phyloP scores from a whole-genome alignment of 345 rosid genomes.

The Pugionium dolabratum region DNA sequence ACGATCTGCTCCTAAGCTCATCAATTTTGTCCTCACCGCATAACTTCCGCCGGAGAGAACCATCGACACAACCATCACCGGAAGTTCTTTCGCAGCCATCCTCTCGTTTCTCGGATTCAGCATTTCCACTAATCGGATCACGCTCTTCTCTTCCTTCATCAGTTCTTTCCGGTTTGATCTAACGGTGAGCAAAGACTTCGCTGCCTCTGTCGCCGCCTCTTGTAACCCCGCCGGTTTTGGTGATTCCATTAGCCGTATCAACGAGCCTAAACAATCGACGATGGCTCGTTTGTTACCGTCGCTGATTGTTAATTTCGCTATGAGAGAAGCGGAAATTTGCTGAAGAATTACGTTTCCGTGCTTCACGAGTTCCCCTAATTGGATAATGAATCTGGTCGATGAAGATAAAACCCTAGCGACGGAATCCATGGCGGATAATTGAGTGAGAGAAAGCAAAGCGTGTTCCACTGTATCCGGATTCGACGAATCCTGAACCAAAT shows the following conservation, averaged over 20 bases:
- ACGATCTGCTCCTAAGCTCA: constrained; percentile 59
- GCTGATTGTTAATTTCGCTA: constrained; percentile 52
- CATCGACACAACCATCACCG: constrained; percentile 59
- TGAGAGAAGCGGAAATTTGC: constrained; percentile 56
- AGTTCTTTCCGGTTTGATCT: constrained; percentile 66
- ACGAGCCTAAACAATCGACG: constrained; percentile 52
- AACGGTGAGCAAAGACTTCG: constrained; percentile 54
- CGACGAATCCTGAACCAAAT: constrained; percentile 45
- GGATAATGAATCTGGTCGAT: constrained; percentile 57
- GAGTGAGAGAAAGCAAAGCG: constrained; percentile 49
- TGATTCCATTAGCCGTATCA: constrained; percentile 63
- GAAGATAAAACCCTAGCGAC: constrained; percentile 50
- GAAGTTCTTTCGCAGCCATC: constrained; percentile 52
- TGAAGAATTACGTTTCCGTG: constrained; percentile 54
- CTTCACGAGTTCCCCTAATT: constrained; percentile 59
- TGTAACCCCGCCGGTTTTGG: constrained; percentile 79
- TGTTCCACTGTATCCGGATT: constrained; percentile 54
- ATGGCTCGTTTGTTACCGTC: constrained; percentile 80
- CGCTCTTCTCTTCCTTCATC: constrained; percentile 65
- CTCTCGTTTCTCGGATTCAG: constrained; percentile 63
- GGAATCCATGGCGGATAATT: constrained; percentile 46
- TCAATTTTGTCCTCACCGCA: constrained; percentile 53
- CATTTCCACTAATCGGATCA: constrained; percentile 68
- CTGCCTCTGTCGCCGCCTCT: constrained; percentile 60
- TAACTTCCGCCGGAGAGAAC: constrained; percentile 50